Conservation (phyloP, 306 rosid genomes). For the Prinsepia uniflora region DNA sequence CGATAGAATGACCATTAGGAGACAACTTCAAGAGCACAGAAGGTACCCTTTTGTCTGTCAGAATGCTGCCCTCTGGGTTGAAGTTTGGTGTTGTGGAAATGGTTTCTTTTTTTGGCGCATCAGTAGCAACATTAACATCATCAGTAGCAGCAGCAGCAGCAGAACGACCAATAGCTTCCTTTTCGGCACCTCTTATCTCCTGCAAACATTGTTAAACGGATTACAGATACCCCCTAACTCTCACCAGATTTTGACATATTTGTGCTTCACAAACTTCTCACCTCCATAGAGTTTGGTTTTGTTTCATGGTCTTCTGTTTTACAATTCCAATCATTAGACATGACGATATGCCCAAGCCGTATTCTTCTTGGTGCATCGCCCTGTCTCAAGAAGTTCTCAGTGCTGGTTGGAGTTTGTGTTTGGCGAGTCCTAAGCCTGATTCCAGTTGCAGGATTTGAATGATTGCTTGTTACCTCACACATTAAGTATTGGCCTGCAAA, state of each 20-base stretch:
- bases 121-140: background rate
- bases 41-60: slow-evolving; percentile 29
- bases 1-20: slow-evolving; percentile 22
- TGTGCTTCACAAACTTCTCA: slow-evolving; percentile 35
- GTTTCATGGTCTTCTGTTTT: slow-evolving; percentile 30
- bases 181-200: slow-evolving; percentile 41
- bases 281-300: slow-evolving; percentile 41
- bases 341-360: slow-evolving; percentile 23
- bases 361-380: slow-evolving; percentile 67
- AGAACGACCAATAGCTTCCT: slow-evolving; percentile 23
- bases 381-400: slow-evolving; percentile 18
- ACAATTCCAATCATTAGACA: slow-evolving; percentile 4
- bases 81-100: slow-evolving; percentile 9
- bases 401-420: slow-evolving; percentile 19
- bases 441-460: slow-evolving; percentile 28
- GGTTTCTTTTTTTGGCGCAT: slow-evolving; percentile 22
- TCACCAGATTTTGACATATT: slow-evolving; percentile 12
- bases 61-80: slow-evolving; percentile 18
- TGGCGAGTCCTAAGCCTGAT: slow-evolving; percentile 39
- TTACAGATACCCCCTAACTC: slow-evolving; percentile 23
- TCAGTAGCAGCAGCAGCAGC: background rate
- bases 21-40: slow-evolving; percentile 26
- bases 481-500: slow-evolving; percentile 29
- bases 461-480: slow-evolving; percentile 34
- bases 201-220: slow-evolving; percentile 36